Percentiles rank a stretch among this genome's conserved stretches.
Conservation (phyloP, 2,329 filamentous ascomycete species). For the Cladosporium colombiae region DNA sequence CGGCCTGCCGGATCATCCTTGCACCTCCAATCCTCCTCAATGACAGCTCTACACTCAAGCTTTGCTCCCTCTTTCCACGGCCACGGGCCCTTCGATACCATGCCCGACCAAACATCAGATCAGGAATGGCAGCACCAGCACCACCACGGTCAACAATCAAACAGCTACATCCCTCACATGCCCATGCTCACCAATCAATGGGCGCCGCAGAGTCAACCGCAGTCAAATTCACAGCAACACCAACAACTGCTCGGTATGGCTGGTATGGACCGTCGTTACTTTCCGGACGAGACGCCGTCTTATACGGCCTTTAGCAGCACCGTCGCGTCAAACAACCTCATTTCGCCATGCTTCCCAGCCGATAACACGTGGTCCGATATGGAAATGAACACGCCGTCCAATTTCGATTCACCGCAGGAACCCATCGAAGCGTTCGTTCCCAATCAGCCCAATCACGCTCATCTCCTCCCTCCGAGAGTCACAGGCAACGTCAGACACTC, state of each 20-base stretch:
- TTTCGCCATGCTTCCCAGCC: constrained; percentile 30
- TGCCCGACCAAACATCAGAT: constrained; percentile 22
- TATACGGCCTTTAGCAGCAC: constrained; percentile 27
- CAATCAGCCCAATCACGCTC: constrained; percentile 24
- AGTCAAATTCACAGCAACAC: constrained; percentile 21
- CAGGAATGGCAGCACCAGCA: constrained; percentile 23
- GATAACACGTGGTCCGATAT: constrained; percentile 33
- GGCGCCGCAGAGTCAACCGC: constrained; percentile 14
- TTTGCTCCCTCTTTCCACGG: constrained; percentile 21
- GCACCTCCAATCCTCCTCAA: constrained; percentile 19
- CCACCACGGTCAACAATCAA: constrained; percentile 15
- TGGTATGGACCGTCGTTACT: constrained; percentile 34
- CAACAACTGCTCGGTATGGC: constrained; percentile 29
- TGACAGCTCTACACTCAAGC: constrained; percentile 22
- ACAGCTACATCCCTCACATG: constrained; percentile 16
- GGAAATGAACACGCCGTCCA: constrained; percentile 35
- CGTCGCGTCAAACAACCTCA: constrained; percentile 25
- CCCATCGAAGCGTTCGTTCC: constrained; percentile 27
- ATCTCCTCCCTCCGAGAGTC: constrained; percentile 25
- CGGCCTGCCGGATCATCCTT: constrained; percentile 19
- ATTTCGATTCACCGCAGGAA: constrained; percentile 28
- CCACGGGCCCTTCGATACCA: constrained; percentile 14
- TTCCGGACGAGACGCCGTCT: constrained; percentile 26
- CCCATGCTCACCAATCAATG: constrained; percentile 24
- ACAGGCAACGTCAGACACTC: constrained; percentile 21